phyloP scores from a whole-genome alignment of 305 asterid species.

The Fraxinus platypoda region DNA sequence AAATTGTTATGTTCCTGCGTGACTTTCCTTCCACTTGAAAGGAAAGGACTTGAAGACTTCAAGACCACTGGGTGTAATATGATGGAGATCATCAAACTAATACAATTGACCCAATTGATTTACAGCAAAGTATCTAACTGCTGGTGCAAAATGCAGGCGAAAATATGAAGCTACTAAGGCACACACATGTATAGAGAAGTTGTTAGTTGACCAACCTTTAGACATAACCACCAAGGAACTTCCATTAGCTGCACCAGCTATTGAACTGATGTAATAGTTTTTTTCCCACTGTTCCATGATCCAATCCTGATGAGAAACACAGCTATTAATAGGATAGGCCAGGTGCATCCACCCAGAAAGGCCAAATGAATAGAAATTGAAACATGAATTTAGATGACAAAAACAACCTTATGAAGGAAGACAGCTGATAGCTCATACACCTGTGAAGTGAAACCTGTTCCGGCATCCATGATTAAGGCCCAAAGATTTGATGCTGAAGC shows the following conservation, averaged over 20 bases:
- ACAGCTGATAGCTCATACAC: constrained; percentile 91
- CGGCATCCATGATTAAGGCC: constrained; percentile 99
- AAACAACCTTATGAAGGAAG: constrained; percentile 88
- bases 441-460: constrained; percentile 86
- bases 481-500: constrained; percentile 91
- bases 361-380: neutral
- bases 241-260: constrained; percentile 97
- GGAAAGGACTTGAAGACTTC: neutral
- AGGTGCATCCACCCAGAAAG: constrained; percentile 15
- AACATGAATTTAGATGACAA: neutral
- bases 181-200: neutral
- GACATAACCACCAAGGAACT: constrained; percentile 97
- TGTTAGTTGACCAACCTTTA: constrained; percentile 56
- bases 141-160: neutral
- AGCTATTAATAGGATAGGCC: neutral
- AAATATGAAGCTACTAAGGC: neutral
- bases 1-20: neutral
- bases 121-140: neutral
- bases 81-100: neutral
- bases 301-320: constrained; percentile 72
- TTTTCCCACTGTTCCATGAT: constrained; percentile 99
- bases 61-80: neutral
- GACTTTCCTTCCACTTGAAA: neutral
- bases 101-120: neutral
- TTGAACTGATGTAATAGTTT: constrained; percentile 91